Evolutionary conservation across 2,329 filamentous ascomycete genomes (phyloP).

Genomic region (Clonostachys chloroleuca): DNA sequence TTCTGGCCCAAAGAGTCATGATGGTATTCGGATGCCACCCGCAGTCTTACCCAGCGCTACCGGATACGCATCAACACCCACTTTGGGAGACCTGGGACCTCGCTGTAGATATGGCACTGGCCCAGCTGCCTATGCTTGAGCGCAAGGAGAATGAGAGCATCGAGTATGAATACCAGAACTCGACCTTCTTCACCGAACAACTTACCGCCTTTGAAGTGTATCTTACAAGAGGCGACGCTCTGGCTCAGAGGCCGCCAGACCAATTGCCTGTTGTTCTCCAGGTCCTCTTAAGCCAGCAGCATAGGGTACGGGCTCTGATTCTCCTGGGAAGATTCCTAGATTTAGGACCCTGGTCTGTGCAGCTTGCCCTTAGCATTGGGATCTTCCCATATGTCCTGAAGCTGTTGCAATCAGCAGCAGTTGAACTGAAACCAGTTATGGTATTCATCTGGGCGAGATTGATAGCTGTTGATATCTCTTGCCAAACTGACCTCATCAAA

Average conservation of each 20-base stretch:
- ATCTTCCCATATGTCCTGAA: slow-evolving; percentile 99
- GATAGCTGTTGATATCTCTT: slow-evolving; percentile 89
- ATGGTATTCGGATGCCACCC: slow-evolving; percentile 93
- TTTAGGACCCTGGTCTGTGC: slow-evolving; percentile 96
- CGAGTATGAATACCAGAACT: slow-evolving; percentile 91
- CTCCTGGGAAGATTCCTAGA: slow-evolving; percentile 91
- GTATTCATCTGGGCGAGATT: slow-evolving; percentile 99
- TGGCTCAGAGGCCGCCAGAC: slow-evolving; percentile 83
- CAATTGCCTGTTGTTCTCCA: slow-evolving; percentile 95
- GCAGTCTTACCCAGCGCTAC: slow-evolving; percentile 85
- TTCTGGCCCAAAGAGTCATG: slow-evolving; percentile 94
- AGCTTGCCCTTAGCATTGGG: slow-evolving; percentile 92
- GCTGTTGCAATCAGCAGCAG: slow-evolving; percentile 87
- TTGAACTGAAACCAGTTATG: slow-evolving; percentile 96
- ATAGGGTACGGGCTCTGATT: slow-evolving; percentile 85
- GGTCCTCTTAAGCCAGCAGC: slow-evolving; percentile 91
- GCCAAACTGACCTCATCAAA: slow-evolving; percentile 90
- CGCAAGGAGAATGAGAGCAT: slow-evolving; percentile 67
- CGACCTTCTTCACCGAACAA: slow-evolving; percentile 94
- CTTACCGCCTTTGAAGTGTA: slow-evolving; percentile 97
- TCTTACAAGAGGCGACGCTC: slow-evolving; percentile 72
- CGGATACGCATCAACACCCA: slow-evolving; percentile 90
- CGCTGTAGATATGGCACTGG: slow-evolving; percentile 89
- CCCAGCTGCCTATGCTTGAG: slow-evolving; percentile 83
- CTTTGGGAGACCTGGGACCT: slow-evolving; percentile 98